Base-by-base conservation (phyloP, 495 filamentous ascomycete species). In the Sabuloglossum arenarium region DNA sequence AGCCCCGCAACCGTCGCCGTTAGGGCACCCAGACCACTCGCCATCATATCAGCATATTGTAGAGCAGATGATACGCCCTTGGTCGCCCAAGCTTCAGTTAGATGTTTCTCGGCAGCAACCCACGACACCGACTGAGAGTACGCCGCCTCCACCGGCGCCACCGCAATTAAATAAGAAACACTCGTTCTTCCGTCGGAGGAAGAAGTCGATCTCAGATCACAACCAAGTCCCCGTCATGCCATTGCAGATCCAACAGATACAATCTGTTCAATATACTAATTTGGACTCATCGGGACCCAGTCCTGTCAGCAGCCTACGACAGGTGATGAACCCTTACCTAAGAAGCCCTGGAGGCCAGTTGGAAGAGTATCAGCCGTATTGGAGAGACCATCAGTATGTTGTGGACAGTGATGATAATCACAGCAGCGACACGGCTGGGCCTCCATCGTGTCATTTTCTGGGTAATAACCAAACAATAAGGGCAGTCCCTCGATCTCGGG, bases 251-350 rank as follows among this genome's bases (percentile, higher is more conserved):
- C 51, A 52, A 46, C 59, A 60, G 43, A 60, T 64, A 31, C 61
- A 58, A 56, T 68, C 57, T 21, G 30, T 62, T 50, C 61, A 59
- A 58, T 42, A 45, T 57, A 29, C 50, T 70, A 73, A 29, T 39
- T 23, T 47, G 12, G 45, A 29, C 27, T 21, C 59, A 56, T 21
- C 64, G 60, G 63, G 71, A 64, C 69, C 71, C 37, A 94, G 88
- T 62, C 87, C 91, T n/a, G 79, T 84, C 6, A 90, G 85, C 63
- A 96, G 89, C 64, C 71, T 97, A 61, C 78, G 86, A 32, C 75
- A 86, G 67, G 84, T 86, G 31, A 96, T 97, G 91, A 83, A 86
- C 64, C 88, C 87, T 43, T 96, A 86, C 62, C 70, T 95, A 25
- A 51, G 24, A 11, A 29, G 47, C 21, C 47, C 47, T 27, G 47